Evolutionary conservation across 1,284 basidiomycete genomes (phyloP), one percentile per base, ranked within the genome.

Genomic region (Apiotrichum brassicae): DNA sequence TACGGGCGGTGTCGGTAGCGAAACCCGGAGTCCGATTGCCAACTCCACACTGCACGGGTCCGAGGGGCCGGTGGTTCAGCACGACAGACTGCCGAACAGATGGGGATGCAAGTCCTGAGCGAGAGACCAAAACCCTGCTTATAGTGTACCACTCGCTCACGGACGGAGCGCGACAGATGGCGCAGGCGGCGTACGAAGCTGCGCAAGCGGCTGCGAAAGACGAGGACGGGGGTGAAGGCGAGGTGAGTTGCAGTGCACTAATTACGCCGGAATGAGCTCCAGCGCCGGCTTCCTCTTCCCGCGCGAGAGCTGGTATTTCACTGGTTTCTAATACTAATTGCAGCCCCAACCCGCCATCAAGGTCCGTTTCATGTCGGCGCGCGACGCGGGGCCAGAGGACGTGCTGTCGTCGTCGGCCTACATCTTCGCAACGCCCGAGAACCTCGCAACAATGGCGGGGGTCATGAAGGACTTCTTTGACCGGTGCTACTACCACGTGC

Each of bases 81-180:
- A 30, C 28, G 7, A 30, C 14, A 8, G 7, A 7, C 28, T 30
- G 8, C 28, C 28, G 28, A 30, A 8, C 7, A 8, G 8, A 30
- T 7, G 28, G 28, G 14, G 28, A 30, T 7, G 28, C 28, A 14
- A 14, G 8, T 30, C 14, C 33, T 2, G 33, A 34, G 22, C 37
- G 26, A n/a, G 28, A 42, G 13, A 28, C 25, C 7, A 14, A 18
- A 2, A 42, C 40, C 7, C 57, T 63, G 46, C 52, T 63, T 19
- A 54, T 60, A 20, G 55, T 56, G n/a, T 56, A 56, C 39, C 48
- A 56, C 55, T 38, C 48, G 18, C 38, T 45, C 33, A 56, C 55
- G 14, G 46, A 49, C 38, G 55, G 55, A 4, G 26, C 51, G 12
- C 37, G 45, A 18, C 48, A 48, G 39, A 56, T 56, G 55, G 51